Base-by-base conservation (phyloP, 148 eudicot genomes). In the Rheum nobile region DNA sequence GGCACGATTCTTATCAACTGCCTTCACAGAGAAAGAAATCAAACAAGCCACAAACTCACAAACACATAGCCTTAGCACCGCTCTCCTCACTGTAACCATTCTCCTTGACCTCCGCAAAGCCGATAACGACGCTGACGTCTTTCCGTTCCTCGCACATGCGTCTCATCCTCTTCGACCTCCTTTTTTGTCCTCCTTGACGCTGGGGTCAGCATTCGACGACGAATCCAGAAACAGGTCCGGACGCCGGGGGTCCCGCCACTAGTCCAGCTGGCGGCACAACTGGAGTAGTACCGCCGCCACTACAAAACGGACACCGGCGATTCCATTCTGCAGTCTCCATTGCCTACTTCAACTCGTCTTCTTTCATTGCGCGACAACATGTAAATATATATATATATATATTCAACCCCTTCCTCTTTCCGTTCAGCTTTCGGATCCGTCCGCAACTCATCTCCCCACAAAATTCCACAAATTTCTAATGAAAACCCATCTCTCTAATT, bases 11-110 rank as follows among this genome's bases (percentile, higher is more conserved):
- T 81, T 85, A 81, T 92, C 91, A 73, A 93, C 79, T 54, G 93
- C 95, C 91, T 90, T 86, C 4, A 92, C 88, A 29, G 90, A 82
- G 35, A 92, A 82, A 6, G 97, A 85, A 55, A 86, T 71, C 87
- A 90, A 92, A 72, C 96, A 90, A 34, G 82, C 80, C 68, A 83
- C 65, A 63, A 86, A 80, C 35, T 87, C 92, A n/a, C 70, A 81
- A 44, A 90, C 78, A 81, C 97, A 81, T 72, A 90, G 75, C 54
- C 84, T 91, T 70, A 88, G 70, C 0, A 79, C 96, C 8, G 78
- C 82, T 68, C 71, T 83, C 79, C 69, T 88, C 75, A 80, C 84
- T 32, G 44, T 26, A 39, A 55, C 72, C 50, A 77, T 86, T 21
- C 86, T 86, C 75, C 35, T 76, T 42, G 28, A 78, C 21, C 79